Percentiles rank a stretch among this genome's conserved stretches.
Conservation (phyloP, 176 grass and related monocot species). For the Bonia amplexicaulis region DNA sequence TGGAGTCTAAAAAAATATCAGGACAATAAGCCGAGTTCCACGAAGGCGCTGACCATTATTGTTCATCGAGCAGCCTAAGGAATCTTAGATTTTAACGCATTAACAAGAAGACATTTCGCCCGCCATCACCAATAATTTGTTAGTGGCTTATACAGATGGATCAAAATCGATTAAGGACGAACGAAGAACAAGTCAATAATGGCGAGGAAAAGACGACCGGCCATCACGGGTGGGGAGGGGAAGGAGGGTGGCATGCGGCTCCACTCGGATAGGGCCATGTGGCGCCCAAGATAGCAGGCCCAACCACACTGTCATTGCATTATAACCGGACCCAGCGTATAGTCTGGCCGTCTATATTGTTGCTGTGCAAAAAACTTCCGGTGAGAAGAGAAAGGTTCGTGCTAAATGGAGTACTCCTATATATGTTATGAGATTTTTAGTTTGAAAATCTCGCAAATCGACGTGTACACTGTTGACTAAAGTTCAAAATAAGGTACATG, state of each 20-base stretch:
- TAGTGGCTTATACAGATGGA: background rate
- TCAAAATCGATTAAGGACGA: background rate
- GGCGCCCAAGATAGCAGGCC: background rate
- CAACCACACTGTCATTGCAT: background rate
- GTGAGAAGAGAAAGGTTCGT: background rate
- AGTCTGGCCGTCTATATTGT: too few species aligned
- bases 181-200: background rate
- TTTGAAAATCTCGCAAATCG: background rate
- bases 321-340: too few species aligned
- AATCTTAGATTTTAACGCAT: background rate
- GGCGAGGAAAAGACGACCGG: slow-evolving; percentile 14
- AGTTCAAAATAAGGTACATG: background rate
- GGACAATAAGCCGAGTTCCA: background rate
- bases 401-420: background rate
- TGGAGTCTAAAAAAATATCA: background rate
- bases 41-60: background rate
- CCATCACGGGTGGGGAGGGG: background rate
- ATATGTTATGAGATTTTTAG: background rate
- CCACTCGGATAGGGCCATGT: background rate
- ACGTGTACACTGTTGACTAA: background rate
- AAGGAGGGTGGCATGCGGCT: background rate
- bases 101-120: slow-evolving; percentile 3
- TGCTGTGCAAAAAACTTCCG: background rate
- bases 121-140: background rate
- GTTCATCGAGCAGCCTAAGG: slow-evolving; percentile 14